Evolutionary conservation across 2,329 filamentous ascomycete species (phyloP).

Genomic region (Apiospora sp.): DNA sequence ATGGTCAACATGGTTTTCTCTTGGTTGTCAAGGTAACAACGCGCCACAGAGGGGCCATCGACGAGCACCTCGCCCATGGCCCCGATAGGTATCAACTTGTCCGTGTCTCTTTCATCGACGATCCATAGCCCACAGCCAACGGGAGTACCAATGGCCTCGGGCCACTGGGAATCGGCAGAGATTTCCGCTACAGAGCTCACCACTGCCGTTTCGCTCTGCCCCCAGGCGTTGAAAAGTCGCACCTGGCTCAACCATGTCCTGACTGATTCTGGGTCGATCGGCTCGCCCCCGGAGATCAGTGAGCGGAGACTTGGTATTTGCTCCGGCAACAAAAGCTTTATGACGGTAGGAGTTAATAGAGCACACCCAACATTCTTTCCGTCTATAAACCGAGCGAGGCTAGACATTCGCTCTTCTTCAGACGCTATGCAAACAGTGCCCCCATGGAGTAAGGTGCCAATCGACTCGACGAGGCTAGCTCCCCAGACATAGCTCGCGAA

Average conservation of each 20-base stretch:
- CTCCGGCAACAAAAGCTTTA: neutral
- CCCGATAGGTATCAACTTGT: slow-evolving; percentile 30
- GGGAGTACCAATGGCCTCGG: slow-evolving; percentile 7
- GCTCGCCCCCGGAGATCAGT: neutral
- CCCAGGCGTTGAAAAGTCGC: neutral
- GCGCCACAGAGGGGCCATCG: slow-evolving; percentile 27
- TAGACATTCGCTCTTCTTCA: slow-evolving; percentile 8
- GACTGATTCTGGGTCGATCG: neutral
- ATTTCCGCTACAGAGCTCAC: neutral
- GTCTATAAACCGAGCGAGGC: slow-evolving; percentile 29
- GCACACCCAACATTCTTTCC: neutral
- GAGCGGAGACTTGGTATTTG: neutral
- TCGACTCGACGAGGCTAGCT: slow-evolving; percentile 25
- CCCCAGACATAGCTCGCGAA: slow-evolving; percentile 27
- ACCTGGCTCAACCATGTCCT: neutral
- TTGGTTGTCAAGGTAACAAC: slow-evolving; percentile 43
- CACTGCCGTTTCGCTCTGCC: slow-evolving; percentile 7
- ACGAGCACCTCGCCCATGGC: slow-evolving; percentile 32
- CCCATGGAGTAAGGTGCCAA: slow-evolving; percentile 15
- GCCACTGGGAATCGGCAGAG: neutral
- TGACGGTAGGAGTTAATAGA: neutral
- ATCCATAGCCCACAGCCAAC: slow-evolving; percentile 24
- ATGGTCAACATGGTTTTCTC: slow-evolving; percentile 36
- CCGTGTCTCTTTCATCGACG: slow-evolving; percentile 24
- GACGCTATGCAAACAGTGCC: slow-evolving; percentile 27